Base-by-base conservation (phyloP, 1,284 basidiomycete genomes). In the Leccinum pachyderme region DNA sequence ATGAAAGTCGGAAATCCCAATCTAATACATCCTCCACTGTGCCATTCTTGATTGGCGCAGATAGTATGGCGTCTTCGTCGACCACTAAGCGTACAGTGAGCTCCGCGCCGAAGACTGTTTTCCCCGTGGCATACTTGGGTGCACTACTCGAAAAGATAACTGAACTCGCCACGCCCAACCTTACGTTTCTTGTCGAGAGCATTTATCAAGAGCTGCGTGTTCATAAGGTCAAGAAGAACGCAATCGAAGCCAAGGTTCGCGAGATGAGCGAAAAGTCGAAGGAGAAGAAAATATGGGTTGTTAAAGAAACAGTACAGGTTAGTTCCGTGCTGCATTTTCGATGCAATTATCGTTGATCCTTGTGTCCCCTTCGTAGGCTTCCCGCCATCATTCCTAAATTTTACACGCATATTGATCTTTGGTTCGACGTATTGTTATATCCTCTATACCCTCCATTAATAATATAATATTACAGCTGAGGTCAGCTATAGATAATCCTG, bases 191-290 rank as follows among this genome's bases (percentile, higher is more conserved):
- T 27, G 79, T 91, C 0, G 89, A 91, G 60, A 79, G 81, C 11
- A 78, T 92, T 57, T 82, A 86, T 62, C 81, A 85, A 58, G 86
- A 87, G 33, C 73, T 92, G 46, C 81, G 81, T 46, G 71, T 67
- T 9, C 73, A 86, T 59, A 85, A 84, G 54, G 80, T 92, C 55
- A 91, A 86, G 76, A 93, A 92, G 76, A 87, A 86, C 48, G 83
- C 87, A 6, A 85, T 93, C 49, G 89, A 91, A 71, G 83, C 83
- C 7, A 92, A 92, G 69, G 75, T 93, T 32, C 77, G 81, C 51
- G 88, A 91, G 67, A 78, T 91, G 12, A 78, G 81, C 15, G 86
- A 86, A 71, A 89, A 89, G 66, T 82, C 81, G 61, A 86, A 81
- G 63, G 78, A 82, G 53, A 81, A 77, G 72, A 89, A 81, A 68